A percentile compares a stretch with the other conserved stretches of the same genome.
These are phyloP conservation scores for Otatea glauca DNA, from an alignment of 176 grass and related monocot genomes.

Conservation along the genomic window DNA sequence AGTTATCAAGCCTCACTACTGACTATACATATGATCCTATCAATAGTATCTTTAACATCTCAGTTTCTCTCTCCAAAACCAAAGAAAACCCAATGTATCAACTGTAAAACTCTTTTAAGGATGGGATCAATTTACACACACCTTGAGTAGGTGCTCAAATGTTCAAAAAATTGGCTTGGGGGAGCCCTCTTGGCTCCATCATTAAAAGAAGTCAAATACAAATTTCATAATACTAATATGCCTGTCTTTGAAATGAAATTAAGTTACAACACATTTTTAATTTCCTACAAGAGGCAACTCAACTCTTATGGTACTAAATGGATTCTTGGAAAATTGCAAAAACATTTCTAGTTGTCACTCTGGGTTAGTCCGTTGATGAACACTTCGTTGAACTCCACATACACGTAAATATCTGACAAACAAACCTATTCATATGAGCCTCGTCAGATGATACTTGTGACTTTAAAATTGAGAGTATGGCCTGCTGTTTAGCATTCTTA, in stretches of 20 bases:
- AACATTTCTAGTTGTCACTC: background rate
- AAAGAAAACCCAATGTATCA: too few relatives aligned
- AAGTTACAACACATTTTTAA: background rate
- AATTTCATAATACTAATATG: background rate
- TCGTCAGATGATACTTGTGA: conserved; percentile 92
- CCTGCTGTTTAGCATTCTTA: conserved; percentile 95
- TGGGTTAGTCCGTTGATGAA: conserved; percentile 11
- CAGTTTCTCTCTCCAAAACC: too few relatives aligned
- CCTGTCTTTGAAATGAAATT: background rate
- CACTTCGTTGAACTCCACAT: background rate
- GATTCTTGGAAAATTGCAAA: background rate
- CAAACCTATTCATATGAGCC: conserved; percentile 60
- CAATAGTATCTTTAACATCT: too few relatives aligned
- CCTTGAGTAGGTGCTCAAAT: too few relatives aligned
- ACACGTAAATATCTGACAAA: background rate
- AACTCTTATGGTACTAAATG: background rate
- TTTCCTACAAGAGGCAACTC: background rate
- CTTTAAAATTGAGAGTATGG: conserved; percentile 80
- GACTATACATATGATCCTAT: too few relatives aligned
- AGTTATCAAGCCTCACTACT: too few relatives aligned
- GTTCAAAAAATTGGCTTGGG: too few relatives aligned
- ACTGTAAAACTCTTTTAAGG: too few relatives aligned
- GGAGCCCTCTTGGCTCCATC: too few relatives aligned
- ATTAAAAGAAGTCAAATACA: too few relatives aligned
- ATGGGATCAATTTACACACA: too few relatives aligned